Conservation (phyloP, 2,329 filamentous ascomycete species). For the Beauveria australis region DNA sequence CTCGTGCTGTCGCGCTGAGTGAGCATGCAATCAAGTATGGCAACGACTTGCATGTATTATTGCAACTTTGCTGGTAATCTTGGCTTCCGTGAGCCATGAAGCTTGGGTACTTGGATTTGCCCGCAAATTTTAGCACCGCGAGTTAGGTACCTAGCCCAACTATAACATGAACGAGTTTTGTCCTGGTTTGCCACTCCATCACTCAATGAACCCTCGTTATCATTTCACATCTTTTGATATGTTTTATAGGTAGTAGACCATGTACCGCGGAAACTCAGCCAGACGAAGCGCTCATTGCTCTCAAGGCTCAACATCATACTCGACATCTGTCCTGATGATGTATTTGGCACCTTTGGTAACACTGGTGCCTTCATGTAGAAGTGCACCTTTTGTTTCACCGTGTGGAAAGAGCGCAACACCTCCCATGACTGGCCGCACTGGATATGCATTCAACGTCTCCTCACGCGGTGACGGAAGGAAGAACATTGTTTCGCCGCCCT, state of each 20-base stretch:
- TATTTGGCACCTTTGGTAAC: slow-evolving; percentile 60
- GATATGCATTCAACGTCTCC: slow-evolving; percentile 60
- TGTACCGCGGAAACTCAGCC: neutral
- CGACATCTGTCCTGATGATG: slow-evolving; percentile 62
- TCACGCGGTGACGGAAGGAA: slow-evolving; percentile 58
- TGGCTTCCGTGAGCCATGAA: no score
- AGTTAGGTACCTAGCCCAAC: no score
- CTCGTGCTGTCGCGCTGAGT: no score
- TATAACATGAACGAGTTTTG: no score
- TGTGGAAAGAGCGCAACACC: slow-evolving; percentile 62
- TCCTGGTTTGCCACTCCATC: neutral
- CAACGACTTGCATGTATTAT: no score
- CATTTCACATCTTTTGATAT: neutral
- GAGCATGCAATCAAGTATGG: no score
- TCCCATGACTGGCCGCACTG: slow-evolving; percentile 60
- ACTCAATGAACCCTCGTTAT: neutral
- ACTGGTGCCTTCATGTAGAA: slow-evolving; percentile 63
- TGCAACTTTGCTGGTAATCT: no score
- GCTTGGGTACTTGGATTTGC: no score
- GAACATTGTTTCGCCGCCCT: slow-evolving; percentile 63
- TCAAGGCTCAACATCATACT: slow-evolving; percentile 52
- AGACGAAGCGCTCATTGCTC: neutral
- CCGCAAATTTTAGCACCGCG: no score
- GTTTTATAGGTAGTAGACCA: neutral
- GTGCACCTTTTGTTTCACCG: slow-evolving; percentile 55